These are phyloP conservation scores for Brassica napus DNA, from an alignment of 345 rosid genomes.

Conservation along the genomic window Da-Ae NC_063441.1:10507001-10507500, in stretches of 20 bases:
- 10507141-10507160: not conserved
- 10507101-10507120: too few relatives aligned
- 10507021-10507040: too few relatives aligned
- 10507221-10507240: not conserved
- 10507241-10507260: not conserved
- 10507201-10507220: too few relatives aligned
- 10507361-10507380: not conserved
- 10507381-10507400: too few relatives aligned
- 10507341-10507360: not conserved
- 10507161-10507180: not conserved
- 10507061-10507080: too few relatives aligned
- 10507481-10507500: not conserved
- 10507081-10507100: too few relatives aligned
- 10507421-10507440: not conserved
- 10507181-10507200: too few relatives aligned
- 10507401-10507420: too few relatives aligned
- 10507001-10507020: too few relatives aligned
- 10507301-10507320: too few relatives aligned
- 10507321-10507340: too few relatives aligned
- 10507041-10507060: too few relatives aligned
- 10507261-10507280: not conserved
- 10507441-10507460: not conserved
- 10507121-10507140: not conserved
- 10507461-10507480: not conserved
- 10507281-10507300: not conserved